phyloP scores from a whole-genome alignment of 257 asterid species.

The Solanum acaule region DNA sequence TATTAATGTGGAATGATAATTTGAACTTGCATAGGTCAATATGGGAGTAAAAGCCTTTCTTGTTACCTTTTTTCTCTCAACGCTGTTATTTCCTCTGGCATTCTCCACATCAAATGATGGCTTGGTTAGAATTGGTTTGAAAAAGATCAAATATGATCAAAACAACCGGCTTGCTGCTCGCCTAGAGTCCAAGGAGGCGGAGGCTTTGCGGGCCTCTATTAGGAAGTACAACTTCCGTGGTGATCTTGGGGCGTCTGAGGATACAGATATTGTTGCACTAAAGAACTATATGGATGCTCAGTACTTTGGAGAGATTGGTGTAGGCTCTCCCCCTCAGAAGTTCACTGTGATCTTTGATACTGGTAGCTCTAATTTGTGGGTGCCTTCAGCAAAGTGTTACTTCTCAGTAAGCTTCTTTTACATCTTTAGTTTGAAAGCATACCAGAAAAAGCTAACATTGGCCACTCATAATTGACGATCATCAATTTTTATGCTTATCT shows the following conservation, averaged over 20 bases:
- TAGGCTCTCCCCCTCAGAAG: slow-evolving; percentile 85
- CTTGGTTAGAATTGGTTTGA: slow-evolving; percentile 48
- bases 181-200: slow-evolving; percentile 38
- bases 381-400: slow-evolving; percentile 84
- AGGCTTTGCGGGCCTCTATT: slow-evolving; percentile 40
- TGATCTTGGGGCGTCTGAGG: slow-evolving; percentile 42
- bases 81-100: slow-evolving; percentile 29
- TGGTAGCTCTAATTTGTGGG: slow-evolving; percentile 97
- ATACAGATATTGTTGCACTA: slow-evolving; percentile 62
- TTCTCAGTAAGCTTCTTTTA: slow-evolving; percentile 60
- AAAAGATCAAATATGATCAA: slow-evolving; percentile 46
- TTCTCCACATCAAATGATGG: slow-evolving; percentile 45
- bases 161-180: slow-evolving; percentile 46
- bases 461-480: background rate
- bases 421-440: background rate
- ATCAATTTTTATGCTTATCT: background rate
- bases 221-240: slow-evolving; percentile 51
- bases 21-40: slow-evolving; percentile 24
- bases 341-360: slow-evolving; percentile 93
- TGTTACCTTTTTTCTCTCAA: slow-evolving; percentile 26
- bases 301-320: slow-evolving; percentile 87
- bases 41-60: slow-evolving; percentile 38
- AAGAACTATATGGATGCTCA: slow-evolving; percentile 98
- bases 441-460: background rate
- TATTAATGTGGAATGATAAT: background rate